phyloP scores from a whole-genome alignment of 2,329 filamentous ascomycete species.

The Chaetomium olivaceum region DNA sequence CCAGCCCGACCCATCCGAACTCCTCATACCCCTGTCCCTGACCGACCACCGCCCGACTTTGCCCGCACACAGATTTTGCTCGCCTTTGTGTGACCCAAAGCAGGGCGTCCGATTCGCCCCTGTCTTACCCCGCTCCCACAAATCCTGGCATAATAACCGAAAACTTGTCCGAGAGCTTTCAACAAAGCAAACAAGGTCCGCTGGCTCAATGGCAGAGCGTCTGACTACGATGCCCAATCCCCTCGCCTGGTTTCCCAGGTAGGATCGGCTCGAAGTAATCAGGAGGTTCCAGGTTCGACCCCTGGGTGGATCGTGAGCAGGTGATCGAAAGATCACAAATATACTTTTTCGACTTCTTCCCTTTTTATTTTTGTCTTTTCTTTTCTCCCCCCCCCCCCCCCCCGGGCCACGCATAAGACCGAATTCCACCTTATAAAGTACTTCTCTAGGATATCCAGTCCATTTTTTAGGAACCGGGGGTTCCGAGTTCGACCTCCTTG shows the following conservation, averaged over 20 bases:
- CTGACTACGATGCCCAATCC: constrained; percentile 17
- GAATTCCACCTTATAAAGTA: too few relatives aligned
- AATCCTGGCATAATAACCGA: neutral
- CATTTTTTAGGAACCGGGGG: too few relatives aligned
- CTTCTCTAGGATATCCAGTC: too few relatives aligned
- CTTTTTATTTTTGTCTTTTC: neutral
- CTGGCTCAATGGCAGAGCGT: constrained; percentile 17
- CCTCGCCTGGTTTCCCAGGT: too few relatives aligned
- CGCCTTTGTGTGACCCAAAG: neutral
- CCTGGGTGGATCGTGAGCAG: constrained; percentile 15
- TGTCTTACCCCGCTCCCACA: neutral
- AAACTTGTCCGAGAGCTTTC: constrained; percentile 1
- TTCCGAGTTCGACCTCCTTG: neutral
- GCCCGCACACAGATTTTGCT: neutral
- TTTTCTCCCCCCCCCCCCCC: too few relatives aligned
- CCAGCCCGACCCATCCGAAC: too few relatives aligned
- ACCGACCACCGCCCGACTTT: neutral
- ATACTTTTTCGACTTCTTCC: neutral
- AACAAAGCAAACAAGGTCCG: constrained; percentile 12
- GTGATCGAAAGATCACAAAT: neutral
- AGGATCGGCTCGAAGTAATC: too few relatives aligned
- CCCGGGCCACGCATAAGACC: too few relatives aligned
- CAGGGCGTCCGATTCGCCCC: neutral
- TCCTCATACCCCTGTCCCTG: neutral
- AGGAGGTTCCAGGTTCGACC: constrained; percentile 23